Evolutionary conservation across 257 asterid genomes (phyloP).

Genomic region (Rehmannia glutinosa): DNA sequence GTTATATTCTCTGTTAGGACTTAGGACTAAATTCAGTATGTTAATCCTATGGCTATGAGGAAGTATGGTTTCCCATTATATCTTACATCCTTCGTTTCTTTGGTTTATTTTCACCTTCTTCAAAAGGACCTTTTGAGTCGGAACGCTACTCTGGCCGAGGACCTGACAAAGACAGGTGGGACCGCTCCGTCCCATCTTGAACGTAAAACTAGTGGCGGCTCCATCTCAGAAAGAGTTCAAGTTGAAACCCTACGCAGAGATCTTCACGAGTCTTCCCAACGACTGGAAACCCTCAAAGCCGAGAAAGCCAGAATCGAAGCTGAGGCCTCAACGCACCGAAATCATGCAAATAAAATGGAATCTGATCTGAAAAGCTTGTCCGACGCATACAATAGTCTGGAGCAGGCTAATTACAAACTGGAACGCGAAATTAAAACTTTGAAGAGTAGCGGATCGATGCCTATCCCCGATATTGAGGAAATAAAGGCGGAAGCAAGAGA

Average conservation of each 20-base stretch:
- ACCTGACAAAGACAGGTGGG: constrained; percentile 56
- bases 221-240: constrained; percentile 52
- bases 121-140: constrained; percentile 63
- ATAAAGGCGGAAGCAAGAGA: constrained; percentile 65
- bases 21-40: no score
- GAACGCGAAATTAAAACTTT: constrained; percentile 50
- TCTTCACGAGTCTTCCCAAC: constrained; percentile 47
- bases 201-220: constrained; percentile 37
- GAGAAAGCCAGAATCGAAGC: constrained; percentile 55
- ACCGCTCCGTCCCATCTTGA: constrained; percentile 38
- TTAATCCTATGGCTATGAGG: no score
- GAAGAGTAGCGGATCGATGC: constrained; percentile 38
- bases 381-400: constrained; percentile 84
- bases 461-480: constrained; percentile 41
- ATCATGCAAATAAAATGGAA: constrained; percentile 47
- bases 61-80: not conserved
- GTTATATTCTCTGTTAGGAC: no score
- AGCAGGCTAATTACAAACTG: constrained; percentile 56
- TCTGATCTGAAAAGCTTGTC: constrained; percentile 71
- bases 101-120: not conserved
- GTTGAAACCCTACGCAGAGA: constrained; percentile 54
- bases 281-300: constrained; percentile 48
- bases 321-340: constrained; percentile 42
- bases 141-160: constrained; percentile 64
- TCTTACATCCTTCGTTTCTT: not conserved